Evolutionary conservation across 371 early-diverging fungal species (phyloP).

Genomic region (Sporodiniella umbellata): DNA sequence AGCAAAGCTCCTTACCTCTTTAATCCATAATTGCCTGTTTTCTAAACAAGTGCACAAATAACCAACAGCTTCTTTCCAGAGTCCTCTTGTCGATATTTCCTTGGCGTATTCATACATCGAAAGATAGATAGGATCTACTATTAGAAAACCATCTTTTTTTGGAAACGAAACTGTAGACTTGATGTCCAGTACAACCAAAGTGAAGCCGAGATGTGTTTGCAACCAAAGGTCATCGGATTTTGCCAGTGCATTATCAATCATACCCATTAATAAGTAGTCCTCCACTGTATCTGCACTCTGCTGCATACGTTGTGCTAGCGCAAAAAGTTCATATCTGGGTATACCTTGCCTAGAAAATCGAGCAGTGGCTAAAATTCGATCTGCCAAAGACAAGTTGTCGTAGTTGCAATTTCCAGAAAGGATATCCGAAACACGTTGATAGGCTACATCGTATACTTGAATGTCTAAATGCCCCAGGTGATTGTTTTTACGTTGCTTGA

Average conservation of each 20-base stretch:
- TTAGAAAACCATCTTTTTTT: not conserved
- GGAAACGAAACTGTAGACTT: not conserved
- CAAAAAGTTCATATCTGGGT: not conserved
- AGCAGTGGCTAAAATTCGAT: not conserved
- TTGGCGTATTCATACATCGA: slow-evolving; percentile 22
- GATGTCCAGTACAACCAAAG: slow-evolving; percentile 5
- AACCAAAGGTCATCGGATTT: slow-evolving; percentile 7
- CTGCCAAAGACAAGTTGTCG: not conserved
- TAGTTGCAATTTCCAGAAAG: not conserved
- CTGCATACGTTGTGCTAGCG: not conserved
- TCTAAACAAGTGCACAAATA: slow-evolving; percentile 22
- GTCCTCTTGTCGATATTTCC: slow-evolving; percentile 12
- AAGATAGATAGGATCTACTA: slow-evolving; percentile 29
- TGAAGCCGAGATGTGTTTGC: slow-evolving; percentile 19
- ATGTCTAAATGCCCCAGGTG: not conserved
- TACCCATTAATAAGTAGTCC: slow-evolving; percentile 4
- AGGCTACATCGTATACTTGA: not conserved
- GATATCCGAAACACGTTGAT: not conserved
- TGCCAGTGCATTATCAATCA: slow-evolving; percentile 14
- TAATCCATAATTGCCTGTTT: slow-evolving; percentile 29
- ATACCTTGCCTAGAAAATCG: not conserved
- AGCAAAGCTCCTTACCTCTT: slow-evolving; percentile 13
- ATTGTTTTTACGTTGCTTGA: not conserved
- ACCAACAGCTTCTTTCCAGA: slow-evolving; percentile 33
- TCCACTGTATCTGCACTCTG: not conserved